These are phyloP conservation scores for Phytopythium mirpurense DNA, from an alignment of 352 stramenopile species.

Conservation along the genomic window DNA sequence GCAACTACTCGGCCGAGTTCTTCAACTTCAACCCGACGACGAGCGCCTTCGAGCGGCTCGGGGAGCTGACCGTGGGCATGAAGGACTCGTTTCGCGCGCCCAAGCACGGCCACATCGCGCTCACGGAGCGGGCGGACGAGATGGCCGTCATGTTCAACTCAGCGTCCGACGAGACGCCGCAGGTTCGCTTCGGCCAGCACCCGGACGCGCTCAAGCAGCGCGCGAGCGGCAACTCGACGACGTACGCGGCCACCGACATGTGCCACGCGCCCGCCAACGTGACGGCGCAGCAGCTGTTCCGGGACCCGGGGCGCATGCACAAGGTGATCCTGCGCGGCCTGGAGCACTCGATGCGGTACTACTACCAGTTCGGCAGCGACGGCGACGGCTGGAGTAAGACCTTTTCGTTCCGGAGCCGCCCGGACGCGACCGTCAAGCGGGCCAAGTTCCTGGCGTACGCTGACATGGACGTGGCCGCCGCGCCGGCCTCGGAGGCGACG, in stretches of 20 bases:
- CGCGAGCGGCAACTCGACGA: constrained; percentile 37
- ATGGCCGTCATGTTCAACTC: constrained; percentile 83
- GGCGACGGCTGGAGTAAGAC: constrained; percentile 65
- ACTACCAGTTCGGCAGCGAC: constrained; percentile 78
- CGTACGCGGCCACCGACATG: constrained; percentile 65
- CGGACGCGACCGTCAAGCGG: constrained; percentile 25
- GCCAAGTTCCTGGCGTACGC: constrained; percentile 80
- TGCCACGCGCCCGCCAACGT: constrained; percentile 57
- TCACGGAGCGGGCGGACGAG: constrained; percentile 46
- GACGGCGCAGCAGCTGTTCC: constrained; percentile 60
- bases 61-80: constrained; percentile 45
- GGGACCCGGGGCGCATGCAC: constrained; percentile 78
- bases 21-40: constrained; percentile 45
- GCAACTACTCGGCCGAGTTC: constrained; percentile 61
- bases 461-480: constrained; percentile 72
- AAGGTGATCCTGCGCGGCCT: constrained; percentile 59
- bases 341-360: constrained; percentile 39
- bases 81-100: constrained; percentile 43
- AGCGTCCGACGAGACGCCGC: constrained; percentile 41
- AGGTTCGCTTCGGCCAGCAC: constrained; percentile 39
- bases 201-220: constrained; percentile 18
- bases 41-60: constrained; percentile 32
- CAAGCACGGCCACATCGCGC: constrained; percentile 68
- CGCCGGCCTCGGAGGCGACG: constrained; percentile 53
- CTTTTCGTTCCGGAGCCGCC: constrained; percentile 51